Percentiles rank a stretch among this genome's conserved stretches.
phyloP scores from a whole-genome alignment of 1,284 basidiomycete genomes.

The Cryptococcus sp. region DNA sequence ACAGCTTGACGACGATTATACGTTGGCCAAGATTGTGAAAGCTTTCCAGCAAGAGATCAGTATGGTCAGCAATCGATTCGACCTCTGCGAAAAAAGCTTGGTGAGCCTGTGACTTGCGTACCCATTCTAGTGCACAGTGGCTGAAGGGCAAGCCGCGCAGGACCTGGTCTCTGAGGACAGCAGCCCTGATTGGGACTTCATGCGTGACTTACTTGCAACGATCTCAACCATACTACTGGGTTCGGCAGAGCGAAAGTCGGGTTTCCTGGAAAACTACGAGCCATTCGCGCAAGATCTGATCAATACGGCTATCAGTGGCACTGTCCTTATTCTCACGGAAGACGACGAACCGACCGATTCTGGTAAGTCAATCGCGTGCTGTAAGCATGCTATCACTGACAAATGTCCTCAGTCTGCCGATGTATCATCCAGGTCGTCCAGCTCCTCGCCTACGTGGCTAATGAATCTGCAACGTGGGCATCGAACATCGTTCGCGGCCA shows the following conservation, averaged over 20 bases:
- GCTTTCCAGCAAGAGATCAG: slow-evolving; percentile 16
- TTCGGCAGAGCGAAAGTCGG: neutral
- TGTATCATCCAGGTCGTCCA: slow-evolving; percentile 16
- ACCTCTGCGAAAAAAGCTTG: slow-evolving; percentile 35
- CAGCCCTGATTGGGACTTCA: slow-evolving; percentile 7
- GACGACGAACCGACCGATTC: neutral
- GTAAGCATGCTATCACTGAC: neutral
- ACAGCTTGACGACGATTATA: neutral
- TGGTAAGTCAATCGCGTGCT: neutral
- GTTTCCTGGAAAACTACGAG: neutral
- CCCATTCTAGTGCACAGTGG: neutral
- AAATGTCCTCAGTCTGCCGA: slow-evolving; percentile 1
- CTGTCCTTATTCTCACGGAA: slow-evolving; percentile 1
- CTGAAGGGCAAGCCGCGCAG: neutral
- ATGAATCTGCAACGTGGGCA: slow-evolving; percentile 8
- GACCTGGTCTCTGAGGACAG: slow-evolving; percentile 10
- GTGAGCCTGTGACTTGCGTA: slow-evolving; percentile 13
- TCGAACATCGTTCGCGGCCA: neutral
- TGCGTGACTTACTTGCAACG: slow-evolving; percentile 4
- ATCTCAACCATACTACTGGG: slow-evolving; percentile 1
- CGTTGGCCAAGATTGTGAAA: slow-evolving; percentile 6
- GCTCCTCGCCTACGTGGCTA: slow-evolving; percentile 18
- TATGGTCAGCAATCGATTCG: slow-evolving; percentile 19
- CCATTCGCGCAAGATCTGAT: slow-evolving; percentile 3
- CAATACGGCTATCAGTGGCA: slow-evolving; percentile 4